Conservation (phyloP, 1,139 yeast genomes). For the Schwanniomyces etchellsii region DNA sequence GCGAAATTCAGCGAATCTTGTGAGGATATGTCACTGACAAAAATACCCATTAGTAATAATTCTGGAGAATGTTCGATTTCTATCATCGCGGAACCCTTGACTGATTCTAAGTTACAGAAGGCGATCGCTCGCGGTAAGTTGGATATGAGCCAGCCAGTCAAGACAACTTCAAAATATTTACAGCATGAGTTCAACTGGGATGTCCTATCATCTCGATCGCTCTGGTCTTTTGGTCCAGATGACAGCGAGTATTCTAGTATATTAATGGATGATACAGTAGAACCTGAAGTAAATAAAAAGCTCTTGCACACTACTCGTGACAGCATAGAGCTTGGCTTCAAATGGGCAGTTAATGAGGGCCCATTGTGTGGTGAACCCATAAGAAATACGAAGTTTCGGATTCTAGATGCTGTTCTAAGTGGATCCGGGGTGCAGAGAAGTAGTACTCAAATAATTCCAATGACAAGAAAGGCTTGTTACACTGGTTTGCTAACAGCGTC, state of each 20-base stretch:
- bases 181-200: slow-evolving; percentile 72
- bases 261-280: slow-evolving; percentile 71
- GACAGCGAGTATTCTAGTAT: slow-evolving; percentile 51
- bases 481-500: slow-evolving; percentile 73
- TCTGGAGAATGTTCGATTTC: slow-evolving; percentile 57
- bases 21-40: slow-evolving; percentile 58
- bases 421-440: slow-evolving; percentile 44
- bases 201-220: slow-evolving; percentile 71
- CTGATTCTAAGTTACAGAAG: slow-evolving; percentile 37
- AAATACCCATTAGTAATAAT: slow-evolving; percentile 51
- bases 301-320: slow-evolving; percentile 44
- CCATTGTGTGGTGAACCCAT: slow-evolving; percentile 87
- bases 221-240: slow-evolving; percentile 76
- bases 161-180: slow-evolving; percentile 48
- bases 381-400: slow-evolving; percentile 62
- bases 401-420: slow-evolving; percentile 57
- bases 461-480: slow-evolving; percentile 80
- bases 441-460: slow-evolving; percentile 76
- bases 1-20: slow-evolving; percentile 80
- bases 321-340: slow-evolving; percentile 68
- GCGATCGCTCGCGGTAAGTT: slow-evolving; percentile 56
- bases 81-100: slow-evolving; percentile 74
- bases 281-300: slow-evolving; percentile 57
- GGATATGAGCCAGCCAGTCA: slow-evolving; percentile 28
- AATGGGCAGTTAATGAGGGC: slow-evolving; percentile 81